Conservation (phyloP, 495 filamentous ascomycete species). For the Apodospora peruviana region DNA sequence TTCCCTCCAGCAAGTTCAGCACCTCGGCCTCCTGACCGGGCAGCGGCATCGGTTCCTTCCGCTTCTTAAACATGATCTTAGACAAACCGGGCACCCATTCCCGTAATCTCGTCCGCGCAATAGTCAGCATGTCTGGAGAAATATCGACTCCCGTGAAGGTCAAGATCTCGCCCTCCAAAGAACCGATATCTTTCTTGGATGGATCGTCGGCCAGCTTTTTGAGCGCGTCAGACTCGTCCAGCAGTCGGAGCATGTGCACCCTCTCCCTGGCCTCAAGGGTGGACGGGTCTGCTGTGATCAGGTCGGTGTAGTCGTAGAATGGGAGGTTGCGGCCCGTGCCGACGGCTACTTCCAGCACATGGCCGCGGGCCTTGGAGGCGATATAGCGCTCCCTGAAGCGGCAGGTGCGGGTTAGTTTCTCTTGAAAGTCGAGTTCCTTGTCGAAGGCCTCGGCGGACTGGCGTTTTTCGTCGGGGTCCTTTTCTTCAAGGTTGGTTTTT, state of each 20-base stretch:
- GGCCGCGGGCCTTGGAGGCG: conserved; percentile 56
- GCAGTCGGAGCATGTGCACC: conserved; percentile 5
- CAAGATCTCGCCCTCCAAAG: conserved; percentile 19
- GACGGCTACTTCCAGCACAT: conserved; percentile 84
- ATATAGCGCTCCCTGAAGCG: conserved; percentile 57
- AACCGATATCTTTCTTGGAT: background rate
- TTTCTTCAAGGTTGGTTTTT: background rate
- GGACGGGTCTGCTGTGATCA: conserved; percentile 6
- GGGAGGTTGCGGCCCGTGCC: conserved; percentile 85
- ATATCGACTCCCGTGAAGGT: conserved; percentile 45
- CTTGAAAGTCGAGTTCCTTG: conserved; percentile 46
- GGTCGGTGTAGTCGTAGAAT: conserved; percentile 57
- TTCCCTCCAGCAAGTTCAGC: conserved; percentile 27
- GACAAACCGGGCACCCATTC: conserved; percentile 27
- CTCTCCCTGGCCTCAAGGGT: conserved; percentile 10
- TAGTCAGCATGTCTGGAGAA: conserved; percentile 35
- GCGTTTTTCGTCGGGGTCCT: conserved; percentile 10
- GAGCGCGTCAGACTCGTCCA: background rate
- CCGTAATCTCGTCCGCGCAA: conserved; percentile 33
- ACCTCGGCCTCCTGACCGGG: conserved; percentile 13
- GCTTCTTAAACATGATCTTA: conserved; percentile 18
- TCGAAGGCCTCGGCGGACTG: conserved; percentile 23
- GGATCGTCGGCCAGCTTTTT: conserved; percentile 1
- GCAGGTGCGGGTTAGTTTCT: conserved; percentile 60
- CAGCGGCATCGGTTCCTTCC: conserved; percentile 11